Evolutionary conservation across 495 filamentous ascomycete genomes (phyloP), one percentile per base, ranked within the genome.

Genomic region (Bacidia rubella): DNA sequence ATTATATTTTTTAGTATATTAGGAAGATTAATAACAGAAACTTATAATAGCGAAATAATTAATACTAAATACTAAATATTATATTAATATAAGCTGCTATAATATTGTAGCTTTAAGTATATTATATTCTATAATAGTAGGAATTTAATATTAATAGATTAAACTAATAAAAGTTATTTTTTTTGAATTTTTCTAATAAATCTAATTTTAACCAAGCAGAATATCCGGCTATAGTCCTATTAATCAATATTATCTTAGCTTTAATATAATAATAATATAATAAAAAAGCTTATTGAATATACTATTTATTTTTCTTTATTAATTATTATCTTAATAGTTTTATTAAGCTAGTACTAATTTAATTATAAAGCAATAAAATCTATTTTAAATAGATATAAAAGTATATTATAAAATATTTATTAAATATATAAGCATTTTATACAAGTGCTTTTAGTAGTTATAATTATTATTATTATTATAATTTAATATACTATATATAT

Each of bases 241-340:
- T 29, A 25, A 27, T 52, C 27, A n/a, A 56, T n/a, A 7, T 52
- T 3, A 56, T 52, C 22, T 47, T 52, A 42, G 47, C 52, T 48
- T 56, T n/a, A 12, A 56, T 41, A 5, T 19, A 23, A 11, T 29
- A 52, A 15, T 39, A n/a, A n/a, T 39, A 39, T 39, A 10, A 39
- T 10, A 10, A 39, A 9, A 39, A 39, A 10, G n/a, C n/a, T 10
- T 9, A 9, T 39, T 10, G 9, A 39, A 39, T 39, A 10, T 39
- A 39, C 9, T 39, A 10, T 10, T 10, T 39, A 39, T 10, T 39
- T 10, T 39, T 39, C 9, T 10, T 10, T 39, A 39, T 10, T 39
- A 39, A 39, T n/a, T n/a, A n/a, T n/a, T n/a, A n/a, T n/a, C n/a
- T n/a, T n/a, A n/a, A n/a, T n/a, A n/a, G n/a, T n/a, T n/a, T n/a